phyloP scores from a whole-genome alignment of 2,329 filamentous ascomycete species.

The Fusarium camptoceras region DNA sequence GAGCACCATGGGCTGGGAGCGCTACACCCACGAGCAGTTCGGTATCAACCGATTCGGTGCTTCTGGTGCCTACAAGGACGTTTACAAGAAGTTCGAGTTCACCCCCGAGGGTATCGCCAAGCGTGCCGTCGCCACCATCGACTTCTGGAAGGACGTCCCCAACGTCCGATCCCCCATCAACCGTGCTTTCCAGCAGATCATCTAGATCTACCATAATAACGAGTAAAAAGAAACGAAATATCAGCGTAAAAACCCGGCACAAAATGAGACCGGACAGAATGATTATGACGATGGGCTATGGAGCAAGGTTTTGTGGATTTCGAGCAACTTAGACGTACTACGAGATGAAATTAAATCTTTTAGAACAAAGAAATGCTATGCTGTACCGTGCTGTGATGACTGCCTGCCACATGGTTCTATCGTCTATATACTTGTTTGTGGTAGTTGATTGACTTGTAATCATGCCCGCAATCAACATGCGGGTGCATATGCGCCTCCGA shows the following conservation, averaged over 20 bases:
- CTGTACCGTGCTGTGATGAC: conserved; percentile 7
- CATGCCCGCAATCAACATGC: conserved; percentile 7
- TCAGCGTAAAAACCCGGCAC: conserved; percentile 24
- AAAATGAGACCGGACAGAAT: conserved; percentile 32
- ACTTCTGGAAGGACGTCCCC: conserved; percentile 96
- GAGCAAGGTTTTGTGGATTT: conserved; percentile 42
- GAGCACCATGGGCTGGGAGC: conserved; percentile 98
- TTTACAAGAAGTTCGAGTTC: conserved; percentile 99
- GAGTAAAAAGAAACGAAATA: conserved; percentile 33
- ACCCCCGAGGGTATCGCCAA: conserved; percentile 96
- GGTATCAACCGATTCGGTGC: conserved; percentile 99
- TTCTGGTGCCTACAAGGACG: conserved; percentile 95
- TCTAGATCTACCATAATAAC: conserved; percentile 66
- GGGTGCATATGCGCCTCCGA: background rate
- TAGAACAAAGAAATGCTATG: conserved; percentile 30
- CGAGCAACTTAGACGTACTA: conserved; percentile 44
- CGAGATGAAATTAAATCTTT: conserved; percentile 46
- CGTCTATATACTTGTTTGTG: conserved; percentile 12
- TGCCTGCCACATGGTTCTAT: conserved; percentile 20
- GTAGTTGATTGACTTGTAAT: conserved; percentile 9
- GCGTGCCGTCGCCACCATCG: conserved; percentile 89
- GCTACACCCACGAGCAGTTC: conserved; percentile 99
- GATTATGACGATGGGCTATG: conserved; percentile 45
- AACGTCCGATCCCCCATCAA: conserved; percentile 96
- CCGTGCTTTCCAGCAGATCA: conserved; percentile 96